phyloP scores from a whole-genome alignment of 2,329 filamentous ascomycete genomes.

The Hypoxylon sp. region DNA sequence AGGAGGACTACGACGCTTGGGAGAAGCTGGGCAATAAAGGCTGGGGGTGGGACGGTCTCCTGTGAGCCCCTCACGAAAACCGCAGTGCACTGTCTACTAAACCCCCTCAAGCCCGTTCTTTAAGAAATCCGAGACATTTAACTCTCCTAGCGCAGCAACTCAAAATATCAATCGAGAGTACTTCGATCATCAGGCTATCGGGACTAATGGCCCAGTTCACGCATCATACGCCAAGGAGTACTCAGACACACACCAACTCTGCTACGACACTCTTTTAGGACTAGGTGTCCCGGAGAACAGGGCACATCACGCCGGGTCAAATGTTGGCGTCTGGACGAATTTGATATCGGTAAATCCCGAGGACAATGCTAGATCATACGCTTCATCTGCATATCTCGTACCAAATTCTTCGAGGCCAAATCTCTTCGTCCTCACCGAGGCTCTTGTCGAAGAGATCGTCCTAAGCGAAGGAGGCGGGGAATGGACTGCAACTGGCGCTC shows the following conservation, averaged over 20 bases:
- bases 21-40: constrained; percentile 67
- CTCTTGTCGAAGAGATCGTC: constrained; percentile 60
- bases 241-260: constrained; percentile 58
- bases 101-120: constrained; percentile 5
- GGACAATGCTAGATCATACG: constrained; percentile 55
- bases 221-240: constrained; percentile 60
- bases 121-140: constrained; percentile 2
- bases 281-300: constrained; percentile 55
- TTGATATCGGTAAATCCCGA: constrained; percentile 52
- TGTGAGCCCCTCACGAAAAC: constrained; percentile 43
- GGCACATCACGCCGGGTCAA: constrained; percentile 55
- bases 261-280: constrained; percentile 57
- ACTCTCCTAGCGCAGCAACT: not conserved
- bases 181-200: constrained; percentile 52
- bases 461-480: constrained; percentile 51
- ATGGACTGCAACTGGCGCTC: constrained; percentile 53
- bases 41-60: constrained; percentile 67
- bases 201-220: constrained; percentile 61
- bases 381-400: constrained; percentile 57
- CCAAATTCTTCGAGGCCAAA: constrained; percentile 57
- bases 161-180: not conserved
- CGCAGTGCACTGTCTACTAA: not conserved
- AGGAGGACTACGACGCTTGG: constrained; percentile 68
- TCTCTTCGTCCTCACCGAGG: constrained; percentile 61
- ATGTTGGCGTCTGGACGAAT: constrained; percentile 57